Conservation (phyloP, 2,329 filamentous ascomycete genomes). For the Diaporthe aspalathi region DNA sequence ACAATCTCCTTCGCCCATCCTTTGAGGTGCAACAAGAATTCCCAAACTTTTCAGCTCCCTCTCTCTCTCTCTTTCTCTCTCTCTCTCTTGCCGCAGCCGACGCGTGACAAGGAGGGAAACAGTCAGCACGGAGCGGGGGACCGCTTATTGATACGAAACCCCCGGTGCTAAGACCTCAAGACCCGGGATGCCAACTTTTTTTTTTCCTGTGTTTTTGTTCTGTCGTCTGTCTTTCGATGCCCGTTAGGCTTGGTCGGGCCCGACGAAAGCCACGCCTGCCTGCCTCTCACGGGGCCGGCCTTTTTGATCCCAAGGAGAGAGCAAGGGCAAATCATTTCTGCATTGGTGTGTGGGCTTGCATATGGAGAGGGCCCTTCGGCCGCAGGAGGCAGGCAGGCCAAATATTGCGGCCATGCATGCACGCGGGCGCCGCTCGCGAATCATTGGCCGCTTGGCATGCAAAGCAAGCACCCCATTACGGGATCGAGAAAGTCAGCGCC, state of each 20-base stretch:
- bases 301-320: background rate
- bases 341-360: constrained; percentile 24
- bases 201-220: background rate
- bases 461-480: constrained; percentile 6
- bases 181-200: constrained; percentile 18
- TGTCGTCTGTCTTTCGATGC: constrained; percentile 20
- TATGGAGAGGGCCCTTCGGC: constrained; percentile 25
- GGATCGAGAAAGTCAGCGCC: constrained; percentile 12
- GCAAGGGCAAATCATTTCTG: constrained; percentile 33
- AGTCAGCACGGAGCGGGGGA: constrained; percentile 25
- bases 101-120: constrained; percentile 7
- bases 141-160: constrained; percentile 5
- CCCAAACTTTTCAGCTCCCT: constrained; percentile 7
- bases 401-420: constrained; percentile 32
- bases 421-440: background rate
- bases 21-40: background rate
- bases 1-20: constrained; percentile 26
- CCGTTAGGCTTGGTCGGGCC: constrained; percentile 19
- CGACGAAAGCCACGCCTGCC: constrained; percentile 1
- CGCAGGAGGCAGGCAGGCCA: constrained; percentile 29
- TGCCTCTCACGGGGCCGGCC: constrained; percentile 10
- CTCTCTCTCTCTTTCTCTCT: constrained; percentile 8
- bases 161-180: constrained; percentile 7
- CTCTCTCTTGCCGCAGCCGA: constrained; percentile 9
- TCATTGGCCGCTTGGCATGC: constrained; percentile 23